These are phyloP conservation scores for Adansonia rubrostipa DNA, from an alignment of 441 rosid genomes.

Conservation along the genomic window DNA sequence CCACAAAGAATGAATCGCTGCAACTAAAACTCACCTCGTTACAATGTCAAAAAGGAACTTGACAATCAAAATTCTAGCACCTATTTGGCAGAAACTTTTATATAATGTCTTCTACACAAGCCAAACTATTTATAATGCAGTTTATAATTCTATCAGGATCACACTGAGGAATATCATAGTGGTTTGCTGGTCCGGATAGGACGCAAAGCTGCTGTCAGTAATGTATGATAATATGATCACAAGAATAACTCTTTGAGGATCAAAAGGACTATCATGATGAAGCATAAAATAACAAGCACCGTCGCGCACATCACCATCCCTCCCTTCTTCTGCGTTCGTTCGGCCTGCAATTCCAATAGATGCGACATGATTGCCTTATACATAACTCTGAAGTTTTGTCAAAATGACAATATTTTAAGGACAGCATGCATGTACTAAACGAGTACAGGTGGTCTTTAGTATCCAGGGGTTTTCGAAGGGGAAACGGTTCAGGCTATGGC, in stretches of 20 bases:
- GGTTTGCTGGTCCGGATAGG: not conserved
- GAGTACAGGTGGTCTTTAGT: not conserved
- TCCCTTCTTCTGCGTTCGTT: constrained; percentile 84
- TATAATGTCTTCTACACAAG: not conserved
- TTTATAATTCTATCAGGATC: not conserved
- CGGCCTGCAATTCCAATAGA: constrained; percentile 62
- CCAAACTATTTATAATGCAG: not conserved
- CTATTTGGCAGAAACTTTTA: not conserved
- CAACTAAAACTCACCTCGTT: not conserved
- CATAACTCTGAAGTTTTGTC: not conserved
- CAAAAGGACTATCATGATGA: constrained; percentile 83
- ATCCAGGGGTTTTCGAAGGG: constrained; percentile 1
- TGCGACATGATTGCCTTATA: not conserved
- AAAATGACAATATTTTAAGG: not conserved
- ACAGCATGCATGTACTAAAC: not conserved
- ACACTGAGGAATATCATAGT: not conserved
- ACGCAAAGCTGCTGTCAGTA: not conserved
- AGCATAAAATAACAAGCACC: constrained; percentile 82
- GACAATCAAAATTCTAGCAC: not conserved
- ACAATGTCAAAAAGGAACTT: not conserved
- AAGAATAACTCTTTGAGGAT: constrained; percentile 69
- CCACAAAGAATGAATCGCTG: constrained; percentile 16
- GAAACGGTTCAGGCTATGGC: not conserved
- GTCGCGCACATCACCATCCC: constrained; percentile 96
- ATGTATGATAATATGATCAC: constrained; percentile 31